These are phyloP conservation scores for Alternaria arbusti DNA, from an alignment of 2,329 filamentous ascomycete genomes.

Conservation along the genomic window DNA sequence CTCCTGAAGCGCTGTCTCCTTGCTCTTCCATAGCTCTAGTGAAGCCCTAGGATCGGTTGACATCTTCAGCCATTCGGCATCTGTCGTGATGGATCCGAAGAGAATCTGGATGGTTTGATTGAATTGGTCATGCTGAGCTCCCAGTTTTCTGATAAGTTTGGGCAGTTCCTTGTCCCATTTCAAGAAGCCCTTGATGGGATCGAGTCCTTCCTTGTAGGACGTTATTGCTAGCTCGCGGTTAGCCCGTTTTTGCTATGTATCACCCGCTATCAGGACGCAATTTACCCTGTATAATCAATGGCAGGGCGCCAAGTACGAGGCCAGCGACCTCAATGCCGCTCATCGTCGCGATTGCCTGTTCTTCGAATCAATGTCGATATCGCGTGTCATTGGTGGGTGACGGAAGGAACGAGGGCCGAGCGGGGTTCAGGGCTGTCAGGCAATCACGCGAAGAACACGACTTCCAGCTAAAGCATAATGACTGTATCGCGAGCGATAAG, in stretches of 20 bases:
- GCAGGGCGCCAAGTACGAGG: slow-evolving; percentile 47
- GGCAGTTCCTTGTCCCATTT: slow-evolving; percentile 46
- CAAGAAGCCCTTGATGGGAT: slow-evolving; percentile 48
- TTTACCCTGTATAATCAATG: slow-evolving; percentile 46
- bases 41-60: slow-evolving; percentile 37
- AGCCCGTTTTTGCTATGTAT: not conserved
- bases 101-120: slow-evolving; percentile 45
- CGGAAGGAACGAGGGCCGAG: slow-evolving; percentile 6
- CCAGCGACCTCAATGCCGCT: slow-evolving; percentile 43
- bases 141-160: slow-evolving; percentile 44
- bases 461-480: not conserved
- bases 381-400: slow-evolving; percentile 10
- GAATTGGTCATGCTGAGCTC: slow-evolving; percentile 48
- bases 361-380: not conserved
- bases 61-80: slow-evolving; percentile 45
- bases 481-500: not conserved
- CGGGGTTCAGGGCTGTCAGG: slow-evolving; percentile 13
- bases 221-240: slow-evolving; percentile 33
- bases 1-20: slow-evolving; percentile 37
- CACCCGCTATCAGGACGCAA: slow-evolving; percentile 1
- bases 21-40: slow-evolving; percentile 42
- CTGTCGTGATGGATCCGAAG: slow-evolving; percentile 45
- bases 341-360: slow-evolving; percentile 21
- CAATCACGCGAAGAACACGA: not conserved
- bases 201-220: slow-evolving; percentile 49